Evolutionary conservation across 2,329 filamentous ascomycete species (phyloP), one percentile per base, ranked within the genome.

Genomic region (Acrocalymma vagum): DNA sequence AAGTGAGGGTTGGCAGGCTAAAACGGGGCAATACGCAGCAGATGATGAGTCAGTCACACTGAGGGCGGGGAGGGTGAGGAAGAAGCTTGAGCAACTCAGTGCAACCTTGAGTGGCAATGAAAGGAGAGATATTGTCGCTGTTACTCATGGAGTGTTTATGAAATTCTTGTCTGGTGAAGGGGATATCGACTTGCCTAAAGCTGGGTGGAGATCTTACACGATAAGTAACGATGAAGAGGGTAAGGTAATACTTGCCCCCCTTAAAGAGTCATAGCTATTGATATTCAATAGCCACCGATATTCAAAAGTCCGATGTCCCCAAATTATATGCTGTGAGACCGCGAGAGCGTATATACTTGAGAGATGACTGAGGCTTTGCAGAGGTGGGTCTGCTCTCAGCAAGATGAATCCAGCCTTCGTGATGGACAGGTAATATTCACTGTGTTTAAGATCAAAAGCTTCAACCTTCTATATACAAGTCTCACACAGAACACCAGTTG

Each of bases 131-230:
- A 48, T 64, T 22, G 54, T 57, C 5, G 56, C 64, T 24, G 58
- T 65, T 15, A 65, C 62, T 9, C 60, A 65, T 45, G 62, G 62
- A 9, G 53, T 62, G 13, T 65, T 65, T 33, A 65, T 65, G 60
- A 63, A 63, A 45, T 61, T 60, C 34, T 25, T 65, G 23, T 42
- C 48, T 10, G 39, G 55, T 37, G 59, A 63, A 35, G 21, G 46
- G 15, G 35, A 30, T 17, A 62, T 65, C 42, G 58, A 65, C 39
- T 44, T 65, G 13, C 60, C 60, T n/a, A 65, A 65, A 51, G 60
- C 59, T 9, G 60, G 62, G 4, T 65, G 60, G 58, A 64, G 53
- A 43, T 51, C 48, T 5, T 65, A 53, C 32, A 55, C n/a, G 24
- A 35, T 56, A 7, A 30, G 35, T 60, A 42, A 48, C 14, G 39